Conservation (phyloP, 768 basidiomycete species). For the Lenzites betulinus region DNA sequence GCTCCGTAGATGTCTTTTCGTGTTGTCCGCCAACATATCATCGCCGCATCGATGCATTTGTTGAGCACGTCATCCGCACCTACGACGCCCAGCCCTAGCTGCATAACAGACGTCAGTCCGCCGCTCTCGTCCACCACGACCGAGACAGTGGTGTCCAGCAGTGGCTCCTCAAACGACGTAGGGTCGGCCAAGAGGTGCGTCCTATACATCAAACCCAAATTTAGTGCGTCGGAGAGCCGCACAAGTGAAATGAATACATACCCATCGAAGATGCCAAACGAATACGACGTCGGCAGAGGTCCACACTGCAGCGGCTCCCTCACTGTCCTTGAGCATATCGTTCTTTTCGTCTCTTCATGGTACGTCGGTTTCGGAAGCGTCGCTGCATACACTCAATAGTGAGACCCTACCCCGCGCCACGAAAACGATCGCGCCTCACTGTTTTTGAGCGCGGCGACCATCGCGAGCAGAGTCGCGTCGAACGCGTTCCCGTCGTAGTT, state of each 20-base stretch:
- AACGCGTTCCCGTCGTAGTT: conserved; percentile 97
- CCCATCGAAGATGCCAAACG: conserved; percentile 86
- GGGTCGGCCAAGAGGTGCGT: conserved; percentile 78
- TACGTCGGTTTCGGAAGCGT: conserved; percentile 70
- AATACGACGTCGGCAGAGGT: conserved; percentile 51
- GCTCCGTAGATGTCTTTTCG: conserved; percentile 10
- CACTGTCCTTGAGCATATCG: conserved; percentile 58
- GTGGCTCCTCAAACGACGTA: conserved; percentile 86
- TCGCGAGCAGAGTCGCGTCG: conserved; percentile 86
- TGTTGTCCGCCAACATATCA: conserved; percentile 12
- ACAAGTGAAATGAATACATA: conserved; percentile 38
- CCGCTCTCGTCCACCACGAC: conserved; percentile 57
- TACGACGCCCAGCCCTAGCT: conserved; percentile 50
- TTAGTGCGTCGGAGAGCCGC: neutral
- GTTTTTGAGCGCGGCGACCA: conserved; percentile 83
- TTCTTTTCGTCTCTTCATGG: conserved; percentile 64
- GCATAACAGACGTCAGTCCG: conserved; percentile 52
- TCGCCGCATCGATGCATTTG: conserved; percentile 44
- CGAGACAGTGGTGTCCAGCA: conserved; percentile 72
- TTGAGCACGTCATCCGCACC: conserved; percentile 35
- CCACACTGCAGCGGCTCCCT: conserved; percentile 49
- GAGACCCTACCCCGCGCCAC: neutral
- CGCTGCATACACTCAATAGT: conserved; percentile 45
- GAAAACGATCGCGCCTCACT: conserved; percentile 50
- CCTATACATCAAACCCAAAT: conserved; percentile 36